Evolutionary conservation across 2,329 filamentous ascomycete species (phyloP).

Genomic region (Penicillium sp.): DNA sequence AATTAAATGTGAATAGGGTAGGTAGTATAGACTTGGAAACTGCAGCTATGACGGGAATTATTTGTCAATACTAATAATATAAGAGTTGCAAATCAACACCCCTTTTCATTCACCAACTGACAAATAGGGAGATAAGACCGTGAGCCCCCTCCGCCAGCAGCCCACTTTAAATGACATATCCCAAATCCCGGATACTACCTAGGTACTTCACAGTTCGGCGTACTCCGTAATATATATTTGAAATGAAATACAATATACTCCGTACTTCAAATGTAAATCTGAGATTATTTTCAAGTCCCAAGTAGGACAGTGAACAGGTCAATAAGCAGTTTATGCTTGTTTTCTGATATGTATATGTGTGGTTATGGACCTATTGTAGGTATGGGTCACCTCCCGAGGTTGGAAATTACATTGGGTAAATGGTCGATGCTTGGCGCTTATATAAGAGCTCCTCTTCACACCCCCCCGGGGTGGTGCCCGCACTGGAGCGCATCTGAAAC

Average conservation of each 20-base stretch:
- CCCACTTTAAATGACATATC: background rate
- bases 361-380: no score
- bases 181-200: background rate
- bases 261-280: background rate
- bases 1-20: background rate
- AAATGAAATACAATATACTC: background rate
- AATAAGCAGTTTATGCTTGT: background rate
- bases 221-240: background rate
- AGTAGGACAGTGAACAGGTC: background rate
- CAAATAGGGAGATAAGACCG: background rate
- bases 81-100: background rate
- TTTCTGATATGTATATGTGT: no score
- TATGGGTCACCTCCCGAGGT: no score
- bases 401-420: no score
- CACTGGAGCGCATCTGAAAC: slow-evolving; percentile 3
- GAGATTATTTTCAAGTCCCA: background rate
- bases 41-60: background rate
- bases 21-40: background rate
- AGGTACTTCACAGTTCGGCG: background rate
- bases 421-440: slow-evolving; percentile 12
- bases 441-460: slow-evolving; percentile 2
- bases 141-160: background rate
- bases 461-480: background rate
- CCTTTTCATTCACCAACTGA: background rate
- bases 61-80: background rate